These are phyloP conservation scores for Hansfordia pulvinata DNA, from an alignment of 2,329 filamentous ascomycete species.

Conservation along the genomic window DNA sequence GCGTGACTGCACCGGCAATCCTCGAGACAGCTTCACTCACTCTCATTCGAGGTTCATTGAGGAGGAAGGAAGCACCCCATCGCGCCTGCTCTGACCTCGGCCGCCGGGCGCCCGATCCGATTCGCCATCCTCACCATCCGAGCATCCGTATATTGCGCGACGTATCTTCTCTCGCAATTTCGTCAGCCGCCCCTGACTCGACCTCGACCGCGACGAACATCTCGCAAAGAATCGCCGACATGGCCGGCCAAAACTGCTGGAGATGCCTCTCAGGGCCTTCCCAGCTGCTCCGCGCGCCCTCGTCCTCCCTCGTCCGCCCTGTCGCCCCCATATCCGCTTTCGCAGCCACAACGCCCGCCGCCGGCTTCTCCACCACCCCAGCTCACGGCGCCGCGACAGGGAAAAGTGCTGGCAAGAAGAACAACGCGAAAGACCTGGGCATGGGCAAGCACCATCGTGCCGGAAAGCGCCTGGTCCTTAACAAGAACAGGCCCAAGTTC, in stretches of 20 bases:
- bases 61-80: too few species aligned
- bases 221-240: slow-evolving; percentile 20
- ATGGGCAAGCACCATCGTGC: slow-evolving; percentile 10
- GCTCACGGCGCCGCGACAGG: slow-evolving; percentile 14
- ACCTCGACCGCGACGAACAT: neutral
- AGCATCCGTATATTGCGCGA: too few species aligned
- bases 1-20: too few species aligned
- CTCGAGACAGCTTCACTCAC: too few species aligned
- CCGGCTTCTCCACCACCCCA: slow-evolving; percentile 31
- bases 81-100: too few species aligned
- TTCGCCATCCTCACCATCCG: too few species aligned
- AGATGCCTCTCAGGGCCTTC: slow-evolving; percentile 38
- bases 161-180: too few species aligned
- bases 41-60: too few species aligned
- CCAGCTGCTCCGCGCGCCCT: slow-evolving; percentile 6
- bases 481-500: slow-evolving; percentile 36
- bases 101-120: too few species aligned
- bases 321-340: slow-evolving; percentile 11
- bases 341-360: slow-evolving; percentile 15
- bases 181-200: too few species aligned
- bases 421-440: slow-evolving; percentile 2
- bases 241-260: slow-evolving; percentile 45
- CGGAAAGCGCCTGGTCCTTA: slow-evolving; percentile 27
- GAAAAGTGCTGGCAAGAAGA: slow-evolving; percentile 1
- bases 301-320: slow-evolving; percentile 18